These are phyloP conservation scores for Beauveria caledonica DNA, from an alignment of 2,329 filamentous ascomycete species.

Conservation along the genomic window DNA sequence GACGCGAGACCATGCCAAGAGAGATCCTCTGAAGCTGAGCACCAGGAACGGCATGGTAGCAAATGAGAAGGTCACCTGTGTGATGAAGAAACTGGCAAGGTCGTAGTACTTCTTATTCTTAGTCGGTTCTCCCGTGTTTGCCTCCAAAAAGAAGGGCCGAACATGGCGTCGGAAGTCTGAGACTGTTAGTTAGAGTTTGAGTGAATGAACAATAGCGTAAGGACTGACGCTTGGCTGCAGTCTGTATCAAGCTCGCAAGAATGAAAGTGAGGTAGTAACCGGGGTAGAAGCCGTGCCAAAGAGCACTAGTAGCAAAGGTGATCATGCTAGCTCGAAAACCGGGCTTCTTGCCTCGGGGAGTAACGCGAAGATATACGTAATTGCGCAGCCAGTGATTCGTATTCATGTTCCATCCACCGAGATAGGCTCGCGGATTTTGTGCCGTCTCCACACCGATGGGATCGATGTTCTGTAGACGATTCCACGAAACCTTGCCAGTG, in stretches of 20 bases:
- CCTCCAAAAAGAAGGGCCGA: conserved; percentile 85
- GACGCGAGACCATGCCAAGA: conserved; percentile 73
- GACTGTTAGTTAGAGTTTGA: conserved; percentile 3
- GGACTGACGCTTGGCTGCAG: conserved; percentile 79
- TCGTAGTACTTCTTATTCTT: conserved; percentile 82
- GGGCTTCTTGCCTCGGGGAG: conserved; percentile 89
- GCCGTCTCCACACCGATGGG: conserved; percentile 80
- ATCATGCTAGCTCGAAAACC: conserved; percentile 91
- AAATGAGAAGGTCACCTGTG: conserved; percentile 79
- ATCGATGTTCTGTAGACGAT: conserved; percentile 82
- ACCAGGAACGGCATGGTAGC: conserved; percentile 78
- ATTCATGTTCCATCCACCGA: conserved; percentile 97
- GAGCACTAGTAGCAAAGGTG: conserved; percentile 87
- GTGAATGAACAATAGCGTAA: background rate
- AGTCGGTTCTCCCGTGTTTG: conserved; percentile 60
- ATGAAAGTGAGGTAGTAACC: conserved; percentile 92
- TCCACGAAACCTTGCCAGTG: conserved; percentile 79
- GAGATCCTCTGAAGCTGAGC: conserved; percentile 60
- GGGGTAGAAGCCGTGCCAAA: conserved; percentile 98
- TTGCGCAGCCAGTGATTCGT: conserved; percentile 96
- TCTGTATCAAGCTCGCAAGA: conserved; percentile 84
- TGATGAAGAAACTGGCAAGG: conserved; percentile 62
- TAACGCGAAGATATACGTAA: conserved; percentile 92
- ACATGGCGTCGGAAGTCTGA: conserved; percentile 81
- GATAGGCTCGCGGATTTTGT: conserved; percentile 86